Evolutionary conservation across 225 moss, liverwort and hornwort genomes (phyloP).

Genomic region (Physcomitrium patens): DNA sequence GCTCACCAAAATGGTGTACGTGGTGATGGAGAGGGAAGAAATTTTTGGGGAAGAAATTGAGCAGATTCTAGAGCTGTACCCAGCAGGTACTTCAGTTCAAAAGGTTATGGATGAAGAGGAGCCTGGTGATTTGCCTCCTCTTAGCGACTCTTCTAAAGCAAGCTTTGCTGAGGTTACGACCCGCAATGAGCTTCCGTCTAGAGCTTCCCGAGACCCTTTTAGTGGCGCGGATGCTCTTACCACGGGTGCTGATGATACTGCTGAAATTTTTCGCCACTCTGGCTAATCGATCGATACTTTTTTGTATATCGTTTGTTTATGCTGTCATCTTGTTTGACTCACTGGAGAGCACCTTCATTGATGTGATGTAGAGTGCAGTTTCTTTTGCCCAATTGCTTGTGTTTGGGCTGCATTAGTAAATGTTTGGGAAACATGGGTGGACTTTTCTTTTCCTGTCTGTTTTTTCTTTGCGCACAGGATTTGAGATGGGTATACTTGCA

Average conservation of each 20-base stretch:
- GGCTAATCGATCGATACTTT: constrained; percentile 53
- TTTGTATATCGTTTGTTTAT: constrained; percentile 31
- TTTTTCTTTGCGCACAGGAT: too few relatives aligned
- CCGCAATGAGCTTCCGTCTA: constrained; percentile 55
- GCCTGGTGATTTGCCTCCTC: constrained; percentile 78
- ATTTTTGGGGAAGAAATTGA: constrained; percentile 95
- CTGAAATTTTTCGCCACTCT: constrained; percentile 60
- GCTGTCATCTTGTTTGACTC: not conserved
- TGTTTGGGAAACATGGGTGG: not conserved
- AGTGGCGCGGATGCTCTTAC: constrained; percentile 53
- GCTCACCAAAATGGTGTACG: constrained; percentile 73
- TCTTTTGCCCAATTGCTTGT: not conserved
- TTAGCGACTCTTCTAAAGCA: constrained; percentile 54
- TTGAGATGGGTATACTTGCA: too few relatives aligned
- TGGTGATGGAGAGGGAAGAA: constrained; percentile 98
- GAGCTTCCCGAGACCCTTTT: constrained; percentile 52
- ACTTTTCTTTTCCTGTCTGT: too few relatives aligned
- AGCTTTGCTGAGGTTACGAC: constrained; percentile 56
- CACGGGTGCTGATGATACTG: constrained; percentile 26
- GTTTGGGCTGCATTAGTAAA: not conserved
- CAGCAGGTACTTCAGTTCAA: constrained; percentile 69
- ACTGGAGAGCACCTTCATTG: not conserved
- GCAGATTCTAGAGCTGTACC: constrained; percentile 83
- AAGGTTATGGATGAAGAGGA: constrained; percentile 87
- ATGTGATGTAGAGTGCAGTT: not conserved